phyloP scores from a whole-genome alignment of 2,329 filamentous ascomycete genomes.

The Sphaerulina populicola region DNA sequence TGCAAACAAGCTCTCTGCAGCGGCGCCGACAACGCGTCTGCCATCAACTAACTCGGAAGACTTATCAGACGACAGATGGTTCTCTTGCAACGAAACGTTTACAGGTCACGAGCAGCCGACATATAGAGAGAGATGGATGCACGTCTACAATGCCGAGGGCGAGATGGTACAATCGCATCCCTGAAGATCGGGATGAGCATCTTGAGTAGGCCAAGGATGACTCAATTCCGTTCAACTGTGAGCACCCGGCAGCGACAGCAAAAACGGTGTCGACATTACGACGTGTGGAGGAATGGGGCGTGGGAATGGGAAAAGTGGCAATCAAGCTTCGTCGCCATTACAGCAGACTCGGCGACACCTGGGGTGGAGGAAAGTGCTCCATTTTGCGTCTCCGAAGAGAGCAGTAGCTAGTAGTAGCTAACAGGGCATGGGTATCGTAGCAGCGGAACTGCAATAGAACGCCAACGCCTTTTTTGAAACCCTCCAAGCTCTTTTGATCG shows the following conservation, averaged over 20 bases:
- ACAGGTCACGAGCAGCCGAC: too few species aligned
- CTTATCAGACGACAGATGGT: too few species aligned
- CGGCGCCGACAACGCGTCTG: too few species aligned
- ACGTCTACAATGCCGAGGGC: too few species aligned
- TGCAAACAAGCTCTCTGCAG: too few species aligned
- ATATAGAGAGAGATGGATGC: too few species aligned
- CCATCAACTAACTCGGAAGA: too few species aligned
- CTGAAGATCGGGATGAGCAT: too few species aligned
- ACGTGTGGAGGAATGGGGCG: conserved; percentile 4
- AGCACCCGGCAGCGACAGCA: not conserved
- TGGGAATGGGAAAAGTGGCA: conserved; percentile 13
- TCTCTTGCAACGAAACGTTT: too few species aligned
- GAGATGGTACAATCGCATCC: too few species aligned
- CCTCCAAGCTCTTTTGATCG: conserved; percentile 10
- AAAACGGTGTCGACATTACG: not conserved
- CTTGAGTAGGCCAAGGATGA: too few species aligned
- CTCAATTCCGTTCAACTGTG: too few species aligned
- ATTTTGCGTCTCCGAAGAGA: conserved; percentile 2
- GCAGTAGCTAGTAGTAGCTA: conserved; percentile 7
- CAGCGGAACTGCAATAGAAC: conserved; percentile 10
- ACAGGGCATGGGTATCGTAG: conserved; percentile 7
- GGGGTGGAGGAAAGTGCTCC: conserved; percentile 12
- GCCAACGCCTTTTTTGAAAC: conserved; percentile 15
- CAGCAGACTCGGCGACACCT: conserved; percentile 20
- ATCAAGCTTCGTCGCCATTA: conserved; percentile 19